Evolutionary conservation across 805 yeast species (phyloP).

Genomic region (Monosporozyma servazzii): DNA sequence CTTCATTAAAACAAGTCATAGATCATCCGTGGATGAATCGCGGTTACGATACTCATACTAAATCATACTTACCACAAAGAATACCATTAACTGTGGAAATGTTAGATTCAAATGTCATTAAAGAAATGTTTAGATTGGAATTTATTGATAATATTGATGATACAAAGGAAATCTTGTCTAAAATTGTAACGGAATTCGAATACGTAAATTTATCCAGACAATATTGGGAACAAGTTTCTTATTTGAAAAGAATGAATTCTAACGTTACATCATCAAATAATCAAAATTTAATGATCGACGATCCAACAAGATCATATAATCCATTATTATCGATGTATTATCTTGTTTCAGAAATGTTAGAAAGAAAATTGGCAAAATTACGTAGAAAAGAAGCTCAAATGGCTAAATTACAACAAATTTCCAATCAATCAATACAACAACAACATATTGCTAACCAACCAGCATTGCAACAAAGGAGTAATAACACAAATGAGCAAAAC

Average conservation of each 20-base stretch:
- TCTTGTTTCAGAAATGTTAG: conserved; percentile 75
- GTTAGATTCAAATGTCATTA: conserved; percentile 47
- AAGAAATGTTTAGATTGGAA: conserved; percentile 69
- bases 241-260: conserved; percentile 4
- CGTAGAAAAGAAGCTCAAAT: conserved; percentile 16
- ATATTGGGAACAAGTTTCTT: conserved; percentile 21
- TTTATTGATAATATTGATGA: conserved; percentile 58
- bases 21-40: conserved; percentile 91
- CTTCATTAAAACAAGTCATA: conserved; percentile 66
- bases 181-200: conserved; percentile 51
- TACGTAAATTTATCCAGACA: conserved; percentile 35
- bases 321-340: conserved; percentile 83
- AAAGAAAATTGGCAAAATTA: conserved; percentile 52
- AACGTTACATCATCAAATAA: conserved; percentile 1
- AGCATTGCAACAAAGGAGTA: neutral
- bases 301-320: conserved; percentile 82
- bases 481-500: neutral
- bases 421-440: conserved; percentile 1
- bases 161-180: conserved; percentile 45
- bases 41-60: conserved; percentile 66
- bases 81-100: conserved; percentile 45
- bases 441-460: neutral
- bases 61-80: conserved; percentile 68
- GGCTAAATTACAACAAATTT: conserved; percentile 13
- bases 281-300: conserved; percentile 29